phyloP scores from a whole-genome alignment of 2,329 filamentous ascomycete species.

The Microcyclospora tardicrescens region DNA sequence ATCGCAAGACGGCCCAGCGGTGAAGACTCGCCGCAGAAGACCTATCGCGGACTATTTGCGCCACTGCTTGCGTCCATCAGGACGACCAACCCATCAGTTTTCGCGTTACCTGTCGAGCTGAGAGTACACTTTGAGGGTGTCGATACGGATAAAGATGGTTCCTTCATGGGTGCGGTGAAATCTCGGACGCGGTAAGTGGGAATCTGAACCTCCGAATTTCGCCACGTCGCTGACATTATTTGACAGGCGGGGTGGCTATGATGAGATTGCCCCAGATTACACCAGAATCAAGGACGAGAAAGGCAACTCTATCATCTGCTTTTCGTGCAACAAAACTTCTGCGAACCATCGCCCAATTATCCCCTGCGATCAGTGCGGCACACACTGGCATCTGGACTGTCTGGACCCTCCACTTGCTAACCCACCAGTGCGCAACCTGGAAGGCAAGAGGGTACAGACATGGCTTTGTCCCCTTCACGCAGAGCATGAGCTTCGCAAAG shows the following conservation, averaged over 20 bases:
- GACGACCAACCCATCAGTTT: slow-evolving; percentile 23
- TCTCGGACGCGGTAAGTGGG: slow-evolving; percentile 44
- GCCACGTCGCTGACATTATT: slow-evolving; percentile 1
- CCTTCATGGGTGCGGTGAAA: slow-evolving; percentile 59
- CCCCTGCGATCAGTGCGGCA: slow-evolving; percentile 68
- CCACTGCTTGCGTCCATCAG: slow-evolving; percentile 43
- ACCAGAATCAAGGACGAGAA: slow-evolving; percentile 47
- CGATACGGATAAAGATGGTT: slow-evolving; percentile 59
- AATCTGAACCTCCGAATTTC: neutral
- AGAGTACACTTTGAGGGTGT: slow-evolving; percentile 72
- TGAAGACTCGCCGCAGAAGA: slow-evolving; percentile 19
- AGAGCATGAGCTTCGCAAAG: slow-evolving; percentile 55
- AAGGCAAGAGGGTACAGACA: slow-evolving; percentile 47
- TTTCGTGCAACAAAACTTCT: slow-evolving; percentile 56
- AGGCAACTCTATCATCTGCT: slow-evolving; percentile 64
- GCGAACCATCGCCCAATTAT: slow-evolving; percentile 59
- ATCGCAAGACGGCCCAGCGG: slow-evolving; percentile 28
- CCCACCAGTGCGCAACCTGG: slow-evolving; percentile 47
- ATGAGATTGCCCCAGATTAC: slow-evolving; percentile 26
- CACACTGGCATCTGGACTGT: slow-evolving; percentile 88
- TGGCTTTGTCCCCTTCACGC: slow-evolving; percentile 87
- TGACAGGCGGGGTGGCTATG: slow-evolving; percentile 28
- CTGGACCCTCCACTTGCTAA: slow-evolving; percentile 70
- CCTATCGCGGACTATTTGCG: slow-evolving; percentile 43
- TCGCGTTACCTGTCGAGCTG: slow-evolving; percentile 52